Evolutionary conservation across 2,329 filamentous ascomycete genomes (phyloP).

Genomic region (Cercospora sp.): DNA sequence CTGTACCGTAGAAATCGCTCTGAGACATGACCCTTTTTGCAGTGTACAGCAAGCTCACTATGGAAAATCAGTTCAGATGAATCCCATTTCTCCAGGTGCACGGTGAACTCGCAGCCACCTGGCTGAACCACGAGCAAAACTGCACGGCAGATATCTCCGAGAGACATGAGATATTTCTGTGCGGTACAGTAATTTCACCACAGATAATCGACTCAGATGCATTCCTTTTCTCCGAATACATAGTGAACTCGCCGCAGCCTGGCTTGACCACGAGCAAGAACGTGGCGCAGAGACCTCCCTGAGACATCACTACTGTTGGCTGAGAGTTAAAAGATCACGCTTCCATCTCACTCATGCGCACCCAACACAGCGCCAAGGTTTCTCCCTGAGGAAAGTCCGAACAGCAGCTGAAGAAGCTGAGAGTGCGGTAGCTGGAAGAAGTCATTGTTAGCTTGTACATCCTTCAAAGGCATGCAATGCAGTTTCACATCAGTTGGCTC

Average conservation of each 20-base stretch:
- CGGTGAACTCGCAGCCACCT: neutral
- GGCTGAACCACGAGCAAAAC: neutral
- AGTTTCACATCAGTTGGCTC: neutral
- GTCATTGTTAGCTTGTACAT: slow-evolving; percentile 1
- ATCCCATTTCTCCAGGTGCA: neutral
- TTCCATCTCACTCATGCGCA: neutral
- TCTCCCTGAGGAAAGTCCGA: slow-evolving; percentile 19
- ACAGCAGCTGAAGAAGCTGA: slow-evolving; percentile 33
- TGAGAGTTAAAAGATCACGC: neutral
- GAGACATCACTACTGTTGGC: neutral
- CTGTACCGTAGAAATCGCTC: neutral
- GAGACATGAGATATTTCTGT: too few species aligned
- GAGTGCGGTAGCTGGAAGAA: slow-evolving; percentile 29
- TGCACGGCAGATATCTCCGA: neutral
- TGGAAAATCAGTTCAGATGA: neutral
- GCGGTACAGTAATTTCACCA: neutral
- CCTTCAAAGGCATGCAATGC: neutral
- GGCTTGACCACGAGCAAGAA: neutral
- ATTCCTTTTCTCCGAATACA: neutral
- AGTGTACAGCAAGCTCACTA: neutral
- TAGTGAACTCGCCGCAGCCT: neutral
- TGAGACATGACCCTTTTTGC: neutral
- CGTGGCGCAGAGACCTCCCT: neutral
- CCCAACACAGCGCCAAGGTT: neutral
- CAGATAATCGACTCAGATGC: neutral